Conservation (phyloP, 257 asterid genomes). For the Gentiana dahurica region DNA sequence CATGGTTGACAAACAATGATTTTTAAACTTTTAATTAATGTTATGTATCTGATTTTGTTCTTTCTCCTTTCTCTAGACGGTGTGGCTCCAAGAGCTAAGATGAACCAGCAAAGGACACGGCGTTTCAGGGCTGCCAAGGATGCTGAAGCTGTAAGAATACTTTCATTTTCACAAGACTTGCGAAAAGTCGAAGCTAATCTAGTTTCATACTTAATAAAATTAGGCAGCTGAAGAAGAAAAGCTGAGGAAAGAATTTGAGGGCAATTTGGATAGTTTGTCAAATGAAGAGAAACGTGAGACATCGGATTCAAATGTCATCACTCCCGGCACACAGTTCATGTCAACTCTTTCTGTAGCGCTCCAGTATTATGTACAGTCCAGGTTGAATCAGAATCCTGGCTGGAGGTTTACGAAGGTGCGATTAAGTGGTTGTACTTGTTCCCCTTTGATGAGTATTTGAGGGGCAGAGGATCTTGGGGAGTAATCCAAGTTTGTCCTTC, state of each 20-base stretch:
- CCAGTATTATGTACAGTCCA: constrained; percentile 72
- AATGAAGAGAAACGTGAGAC: constrained; percentile 75
- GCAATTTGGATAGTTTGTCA: constrained; percentile 38
- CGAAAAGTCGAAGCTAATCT: background rate
- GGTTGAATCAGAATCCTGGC: constrained; percentile 72
- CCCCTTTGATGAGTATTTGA: constrained; percentile 12
- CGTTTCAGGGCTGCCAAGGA: constrained; percentile 99
- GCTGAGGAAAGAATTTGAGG: constrained; percentile 60
- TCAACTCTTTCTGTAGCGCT: constrained; percentile 85
- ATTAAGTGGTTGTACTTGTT: constrained; percentile 10
- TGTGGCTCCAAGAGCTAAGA: constrained; percentile 99
- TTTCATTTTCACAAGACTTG: constrained; percentile 6
- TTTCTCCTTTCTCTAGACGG: constrained; percentile 50
- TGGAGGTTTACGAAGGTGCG: constrained; percentile 88
- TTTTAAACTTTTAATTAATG: background rate
- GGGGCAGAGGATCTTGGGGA: constrained; percentile 21
- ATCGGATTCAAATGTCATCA: constrained; percentile 86
- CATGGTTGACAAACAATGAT: no score
- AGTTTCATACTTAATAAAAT: constrained; percentile 10
- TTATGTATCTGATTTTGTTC: constrained; percentile 7
- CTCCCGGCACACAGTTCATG: constrained; percentile 97
- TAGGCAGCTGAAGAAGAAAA: constrained; percentile 93
- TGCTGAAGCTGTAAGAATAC: constrained; percentile 74
- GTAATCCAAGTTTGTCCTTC: constrained; percentile 26
- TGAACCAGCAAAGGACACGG: constrained; percentile 97